Percentiles rank a stretch among this genome's conserved stretches.
These are phyloP conservation scores for Camelina neglecta DNA, from an alignment of 345 rosid genomes.

Conservation along the genomic window DNA sequence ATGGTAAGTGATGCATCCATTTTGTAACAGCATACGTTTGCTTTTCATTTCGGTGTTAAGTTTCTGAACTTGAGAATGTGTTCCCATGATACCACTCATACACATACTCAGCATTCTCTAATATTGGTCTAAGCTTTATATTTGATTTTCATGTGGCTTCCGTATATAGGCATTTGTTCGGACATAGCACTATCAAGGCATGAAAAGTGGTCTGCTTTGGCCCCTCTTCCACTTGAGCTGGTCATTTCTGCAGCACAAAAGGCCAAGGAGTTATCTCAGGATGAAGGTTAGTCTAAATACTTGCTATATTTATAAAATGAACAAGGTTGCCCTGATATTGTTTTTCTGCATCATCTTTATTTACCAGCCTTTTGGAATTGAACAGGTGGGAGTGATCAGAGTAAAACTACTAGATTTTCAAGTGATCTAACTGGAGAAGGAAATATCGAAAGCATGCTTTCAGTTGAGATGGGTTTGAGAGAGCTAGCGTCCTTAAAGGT, in stretches of 20 bases:
- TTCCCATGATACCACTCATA: background rate
- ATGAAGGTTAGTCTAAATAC: conserved; percentile 58
- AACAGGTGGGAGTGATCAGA: conserved; percentile 61
- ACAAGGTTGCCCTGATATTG: background rate
- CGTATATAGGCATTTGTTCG: conserved; percentile 68
- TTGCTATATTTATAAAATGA: background rate
- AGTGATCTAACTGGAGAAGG: conserved; percentile 93
- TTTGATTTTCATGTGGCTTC: conserved; percentile 33
- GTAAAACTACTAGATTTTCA: conserved; percentile 60
- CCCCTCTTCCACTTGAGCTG: conserved; percentile 97
- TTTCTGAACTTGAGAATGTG: background rate
- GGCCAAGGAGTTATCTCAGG: conserved; percentile 79
- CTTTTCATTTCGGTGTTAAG: background rate
- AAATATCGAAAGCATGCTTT: conserved; percentile 97
- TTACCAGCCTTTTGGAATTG: conserved; percentile 30
- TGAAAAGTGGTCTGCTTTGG: conserved; percentile 92
- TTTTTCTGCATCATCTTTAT: background rate
- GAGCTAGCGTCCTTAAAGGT: conserved; percentile 95
- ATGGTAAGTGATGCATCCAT: conserved; percentile 57
- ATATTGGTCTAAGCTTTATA: background rate
- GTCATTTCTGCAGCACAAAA: conserved; percentile 96
- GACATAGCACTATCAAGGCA: conserved; percentile 82
- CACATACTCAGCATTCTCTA: conserved; percentile 6
- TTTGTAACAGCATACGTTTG: background rate
- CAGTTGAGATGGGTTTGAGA: conserved; percentile 97